Conservation (phyloP, 305 asterid genomes). For the Fraxinus greggii region DNA sequence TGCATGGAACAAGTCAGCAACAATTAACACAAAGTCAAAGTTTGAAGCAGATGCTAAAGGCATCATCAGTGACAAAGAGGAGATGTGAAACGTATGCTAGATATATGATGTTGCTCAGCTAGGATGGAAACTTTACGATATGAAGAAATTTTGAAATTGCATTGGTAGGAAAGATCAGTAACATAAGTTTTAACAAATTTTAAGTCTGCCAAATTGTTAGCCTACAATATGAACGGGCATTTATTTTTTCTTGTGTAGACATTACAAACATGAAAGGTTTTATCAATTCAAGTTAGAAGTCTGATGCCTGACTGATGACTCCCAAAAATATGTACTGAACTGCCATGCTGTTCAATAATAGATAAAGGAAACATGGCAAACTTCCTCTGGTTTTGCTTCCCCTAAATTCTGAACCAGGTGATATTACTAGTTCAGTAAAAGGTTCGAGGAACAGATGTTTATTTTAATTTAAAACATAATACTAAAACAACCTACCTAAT, state of each 20-base stretch:
- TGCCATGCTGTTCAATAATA: neutral
- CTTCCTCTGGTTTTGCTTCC: neutral
- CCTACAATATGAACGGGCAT: neutral
- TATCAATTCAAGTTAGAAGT: neutral
- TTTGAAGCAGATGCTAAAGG: neutral
- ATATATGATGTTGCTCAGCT: neutral
- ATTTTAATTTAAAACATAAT: neutral
- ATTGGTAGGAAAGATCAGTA: neutral
- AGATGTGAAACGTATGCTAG: neutral
- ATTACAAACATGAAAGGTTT: neutral
- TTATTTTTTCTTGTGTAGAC: neutral
- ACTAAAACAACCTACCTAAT: neutral
- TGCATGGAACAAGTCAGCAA: conserved; percentile 33
- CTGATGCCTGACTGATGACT: neutral
- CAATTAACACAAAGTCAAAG: conserved; percentile 1
- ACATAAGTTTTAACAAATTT: neutral
- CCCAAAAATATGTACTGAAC: neutral
- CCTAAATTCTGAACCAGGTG: neutral
- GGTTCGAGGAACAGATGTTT: neutral
- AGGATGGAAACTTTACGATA: neutral
- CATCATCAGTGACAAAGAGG: neutral
- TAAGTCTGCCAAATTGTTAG: neutral
- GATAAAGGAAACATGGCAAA: conserved; percentile 6
- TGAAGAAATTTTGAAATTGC: neutral
- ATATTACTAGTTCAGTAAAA: neutral